These are phyloP conservation scores for Diplodia intermedia DNA, from an alignment of 2,329 filamentous ascomycete species.

Conservation along the genomic window DNA sequence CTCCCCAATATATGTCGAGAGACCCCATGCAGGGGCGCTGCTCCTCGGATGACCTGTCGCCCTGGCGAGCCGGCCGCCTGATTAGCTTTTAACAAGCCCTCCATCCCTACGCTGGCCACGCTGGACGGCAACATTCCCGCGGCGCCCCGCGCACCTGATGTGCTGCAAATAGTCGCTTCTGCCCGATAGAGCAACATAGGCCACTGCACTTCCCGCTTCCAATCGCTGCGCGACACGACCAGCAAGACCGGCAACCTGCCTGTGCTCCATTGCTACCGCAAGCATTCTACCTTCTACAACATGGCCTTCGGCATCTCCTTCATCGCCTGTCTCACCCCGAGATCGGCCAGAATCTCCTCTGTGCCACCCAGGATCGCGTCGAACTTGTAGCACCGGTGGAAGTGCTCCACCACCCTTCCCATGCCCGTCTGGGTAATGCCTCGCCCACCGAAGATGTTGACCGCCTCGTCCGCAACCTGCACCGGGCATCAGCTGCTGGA, in stretches of 20 bases:
- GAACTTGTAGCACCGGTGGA: conserved; percentile 82
- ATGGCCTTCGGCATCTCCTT: conserved; percentile 84
- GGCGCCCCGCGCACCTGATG: conserved; percentile 12
- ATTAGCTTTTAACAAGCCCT: conserved; percentile 14
- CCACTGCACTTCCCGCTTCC: background rate
- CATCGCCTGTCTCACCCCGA: conserved; percentile 84
- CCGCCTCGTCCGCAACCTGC: conserved; percentile 76
- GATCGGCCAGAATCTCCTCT: conserved; percentile 81
- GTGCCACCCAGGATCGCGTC: conserved; percentile 72
- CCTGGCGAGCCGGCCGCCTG: conserved; percentile 10
- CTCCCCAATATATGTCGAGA: conserved; percentile 18
- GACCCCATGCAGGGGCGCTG: conserved; percentile 23
- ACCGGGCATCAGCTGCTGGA: background rate
- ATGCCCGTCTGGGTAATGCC: conserved; percentile 82
- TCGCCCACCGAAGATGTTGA: conserved; percentile 85
- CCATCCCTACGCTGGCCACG: background rate
- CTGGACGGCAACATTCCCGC: conserved; percentile 22
- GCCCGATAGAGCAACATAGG: background rate
- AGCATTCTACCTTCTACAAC: conserved; percentile 59
- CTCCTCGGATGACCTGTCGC: conserved; percentile 21
- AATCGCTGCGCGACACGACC: conserved; percentile 23
- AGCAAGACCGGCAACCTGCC: conserved; percentile 2
- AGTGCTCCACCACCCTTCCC: conserved; percentile 83
- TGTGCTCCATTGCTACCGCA: conserved; percentile 26
- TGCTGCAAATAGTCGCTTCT: background rate